Base-by-base conservation (phyloP, 495 filamentous ascomycete species). In the Hypoxylon perforatum region DNA sequence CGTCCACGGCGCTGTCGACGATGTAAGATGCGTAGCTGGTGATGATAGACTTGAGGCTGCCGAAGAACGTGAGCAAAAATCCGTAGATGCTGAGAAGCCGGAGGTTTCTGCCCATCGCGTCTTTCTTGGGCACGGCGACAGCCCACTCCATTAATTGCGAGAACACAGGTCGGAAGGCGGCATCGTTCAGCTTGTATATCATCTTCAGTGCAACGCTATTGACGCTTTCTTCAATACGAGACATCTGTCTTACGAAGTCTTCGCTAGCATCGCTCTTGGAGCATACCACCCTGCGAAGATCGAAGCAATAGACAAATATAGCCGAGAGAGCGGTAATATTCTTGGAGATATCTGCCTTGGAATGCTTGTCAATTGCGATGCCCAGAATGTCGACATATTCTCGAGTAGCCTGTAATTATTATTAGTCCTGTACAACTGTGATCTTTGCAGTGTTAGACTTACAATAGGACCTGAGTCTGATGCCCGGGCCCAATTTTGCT, bases 131-230 rank as follows among this genome's bases (percentile, higher is more conserved):
- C n/a, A 83, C 77, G 57, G 59, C 79, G 58, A 59, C 77, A 72
- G 19, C 78, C 92, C 93, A 97, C 30, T 97, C 93, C 19, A 94
- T 81, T 5, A 97, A 76, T 55, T 87, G 86, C 14, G 86, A 82
- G 75, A 98, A 98, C 51, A 98, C 87, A 0, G 95, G 95, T n/a
- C 94, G 86, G 86, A 98, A 99, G 15, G 91, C 86, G n/a, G 90
- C 87, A 76, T 99, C 96, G 76, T 97, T 98, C 18, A 98, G 84
- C 83, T 97, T 97, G 79, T 96, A 91, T 50, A 95, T 91, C 88
- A 97, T 94, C 74, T 92, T 90, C 38, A 98, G 86, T 0, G 87
- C 88, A 2, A 88, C 82, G 10, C 88, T 82, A 65, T 91, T 87
- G 54, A 92, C 66, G 2, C 78, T 70, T 28, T 78, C 79, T 75